Conservation (phyloP, 345 rosid species). For the Leavenworthia alabamica region DNA sequence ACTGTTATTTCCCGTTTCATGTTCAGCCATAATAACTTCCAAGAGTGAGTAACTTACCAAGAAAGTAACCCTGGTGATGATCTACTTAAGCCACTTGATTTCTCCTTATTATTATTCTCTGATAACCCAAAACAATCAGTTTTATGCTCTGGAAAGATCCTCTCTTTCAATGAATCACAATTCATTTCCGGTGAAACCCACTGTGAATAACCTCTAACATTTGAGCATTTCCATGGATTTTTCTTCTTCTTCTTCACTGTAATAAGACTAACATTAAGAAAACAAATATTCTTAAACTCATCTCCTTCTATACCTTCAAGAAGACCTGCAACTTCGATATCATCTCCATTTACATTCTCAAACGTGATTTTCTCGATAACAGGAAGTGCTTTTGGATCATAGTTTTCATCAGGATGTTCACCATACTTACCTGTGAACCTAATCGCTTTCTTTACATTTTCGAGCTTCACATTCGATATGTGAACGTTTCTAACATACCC, state of each 20-base stretch:
- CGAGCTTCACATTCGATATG: slow-evolving; percentile 54
- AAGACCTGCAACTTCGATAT: slow-evolving; percentile 60
- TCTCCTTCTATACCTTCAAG: slow-evolving; percentile 83
- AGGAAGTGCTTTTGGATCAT: slow-evolving; percentile 71
- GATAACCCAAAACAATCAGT: slow-evolving; percentile 59
- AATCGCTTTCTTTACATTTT: slow-evolving; percentile 54
- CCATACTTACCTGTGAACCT: slow-evolving; percentile 64
- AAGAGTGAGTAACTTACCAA: slow-evolving; percentile 44
- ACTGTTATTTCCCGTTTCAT: slow-evolving; percentile 2
- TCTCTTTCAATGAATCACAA: slow-evolving; percentile 55
- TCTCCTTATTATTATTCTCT: slow-evolving; percentile 32
- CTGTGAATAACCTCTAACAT: slow-evolving; percentile 68
- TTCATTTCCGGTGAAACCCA: slow-evolving; percentile 57
- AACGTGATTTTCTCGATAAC: slow-evolving; percentile 57
- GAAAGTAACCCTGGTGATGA: slow-evolving; percentile 46
- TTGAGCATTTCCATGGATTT: slow-evolving; percentile 75
- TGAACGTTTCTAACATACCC: slow-evolving; percentile 79
- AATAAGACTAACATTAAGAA: slow-evolving; percentile 56
- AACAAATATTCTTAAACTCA: slow-evolving; percentile 60
- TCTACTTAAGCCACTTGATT: slow-evolving; percentile 36
- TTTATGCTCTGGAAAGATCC: slow-evolving; percentile 52
- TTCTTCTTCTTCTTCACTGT: slow-evolving; percentile 28
- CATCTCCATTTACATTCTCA: slow-evolving; percentile 62
- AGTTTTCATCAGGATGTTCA: slow-evolving; percentile 81
- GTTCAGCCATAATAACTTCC: background rate